Conservation (phyloP, 768 basidiomycete genomes). For the Lactarius tabidus region DNA sequence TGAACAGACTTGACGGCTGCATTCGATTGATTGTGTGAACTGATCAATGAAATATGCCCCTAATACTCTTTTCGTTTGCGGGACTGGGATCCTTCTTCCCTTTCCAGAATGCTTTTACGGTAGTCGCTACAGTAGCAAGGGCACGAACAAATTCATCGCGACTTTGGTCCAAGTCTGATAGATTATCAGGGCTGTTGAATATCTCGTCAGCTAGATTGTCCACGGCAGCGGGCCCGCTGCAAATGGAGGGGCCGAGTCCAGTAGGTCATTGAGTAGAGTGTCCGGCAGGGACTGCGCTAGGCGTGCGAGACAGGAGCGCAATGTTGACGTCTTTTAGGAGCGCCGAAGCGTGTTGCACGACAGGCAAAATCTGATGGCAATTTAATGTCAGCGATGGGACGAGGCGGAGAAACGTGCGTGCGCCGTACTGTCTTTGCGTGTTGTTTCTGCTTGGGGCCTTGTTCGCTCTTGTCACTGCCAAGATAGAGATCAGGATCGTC, state of each 20-base stretch:
- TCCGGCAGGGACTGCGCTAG: slow-evolving; percentile 1
- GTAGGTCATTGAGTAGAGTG: slow-evolving; percentile 18
- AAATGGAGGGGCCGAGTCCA: slow-evolving; percentile 20
- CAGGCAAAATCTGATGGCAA: slow-evolving; percentile 8
- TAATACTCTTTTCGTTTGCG: slow-evolving; percentile 5
- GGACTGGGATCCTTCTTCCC: slow-evolving; percentile 11
- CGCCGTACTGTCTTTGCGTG: slow-evolving; percentile 21
- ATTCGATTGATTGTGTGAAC: slow-evolving; percentile 17
- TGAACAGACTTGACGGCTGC: slow-evolving; percentile 10
- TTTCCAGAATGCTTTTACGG: slow-evolving; percentile 22
- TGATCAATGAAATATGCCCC: slow-evolving; percentile 14
- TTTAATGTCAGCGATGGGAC: neutral
- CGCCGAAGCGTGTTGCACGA: slow-evolving; percentile 8
- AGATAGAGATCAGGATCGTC: slow-evolving; percentile 22
- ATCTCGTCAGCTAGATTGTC: slow-evolving; percentile 21
- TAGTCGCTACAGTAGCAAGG: neutral
- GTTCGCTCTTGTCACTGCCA: neutral
- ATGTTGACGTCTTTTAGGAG: slow-evolving; percentile 11
- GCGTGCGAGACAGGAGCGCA: slow-evolving; percentile 4
- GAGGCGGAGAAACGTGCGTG: neutral
- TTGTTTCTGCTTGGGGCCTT: slow-evolving; percentile 11
- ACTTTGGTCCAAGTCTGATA: slow-evolving; percentile 2
- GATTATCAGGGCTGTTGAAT: slow-evolving; percentile 7
- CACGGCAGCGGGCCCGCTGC: slow-evolving; percentile 16
- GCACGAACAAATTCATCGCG: slow-evolving; percentile 20